phyloP scores from a whole-genome alignment of 768 basidiomycete species.

The Tephrocybe sp. region DNA sequence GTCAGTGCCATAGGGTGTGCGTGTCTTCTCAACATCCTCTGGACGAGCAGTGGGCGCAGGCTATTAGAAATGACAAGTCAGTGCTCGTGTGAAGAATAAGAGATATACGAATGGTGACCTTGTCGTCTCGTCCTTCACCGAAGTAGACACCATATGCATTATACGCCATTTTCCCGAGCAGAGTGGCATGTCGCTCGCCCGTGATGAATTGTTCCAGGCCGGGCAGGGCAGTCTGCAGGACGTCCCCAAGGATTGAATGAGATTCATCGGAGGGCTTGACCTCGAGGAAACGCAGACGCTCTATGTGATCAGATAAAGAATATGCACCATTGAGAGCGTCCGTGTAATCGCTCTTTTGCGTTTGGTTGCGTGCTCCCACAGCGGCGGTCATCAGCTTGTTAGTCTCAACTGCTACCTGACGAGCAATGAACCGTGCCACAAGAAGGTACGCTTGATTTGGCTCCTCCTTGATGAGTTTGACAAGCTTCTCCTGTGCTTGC shows the following conservation, averaged over 20 bases:
- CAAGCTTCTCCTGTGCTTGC: slow-evolving; percentile 56
- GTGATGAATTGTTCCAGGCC: slow-evolving; percentile 72
- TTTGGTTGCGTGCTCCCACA: slow-evolving; percentile 13
- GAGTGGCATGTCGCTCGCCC: slow-evolving; percentile 56
- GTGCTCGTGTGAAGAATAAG: background rate
- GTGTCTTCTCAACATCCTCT: slow-evolving; percentile 71
- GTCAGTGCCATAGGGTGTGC: slow-evolving; percentile 73
- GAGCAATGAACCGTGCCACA: slow-evolving; percentile 67
- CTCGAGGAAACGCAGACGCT: slow-evolving; percentile 69
- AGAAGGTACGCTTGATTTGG: slow-evolving; percentile 48
- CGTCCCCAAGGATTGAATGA: slow-evolving; percentile 43
- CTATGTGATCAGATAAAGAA: slow-evolving; percentile 71
- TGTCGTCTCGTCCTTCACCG: slow-evolving; percentile 64
- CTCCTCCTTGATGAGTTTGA: slow-evolving; percentile 50
- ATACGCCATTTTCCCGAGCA: slow-evolving; percentile 71
- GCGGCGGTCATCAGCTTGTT: slow-evolving; percentile 41
- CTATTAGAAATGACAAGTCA: slow-evolving; percentile 29
- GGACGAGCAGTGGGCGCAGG: slow-evolving; percentile 52
- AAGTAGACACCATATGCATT: slow-evolving; percentile 75
- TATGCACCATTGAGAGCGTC: slow-evolving; percentile 54
- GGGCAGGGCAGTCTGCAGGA: slow-evolving; percentile 61
- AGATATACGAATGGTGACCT: slow-evolving; percentile 41
- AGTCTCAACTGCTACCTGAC: slow-evolving; percentile 66
- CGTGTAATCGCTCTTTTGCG: slow-evolving; percentile 36
- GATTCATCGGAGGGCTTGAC: slow-evolving; percentile 48